Evolutionary conservation across 495 filamentous ascomycete genomes (phyloP).

Genomic region (Tuber calosporum): DNA sequence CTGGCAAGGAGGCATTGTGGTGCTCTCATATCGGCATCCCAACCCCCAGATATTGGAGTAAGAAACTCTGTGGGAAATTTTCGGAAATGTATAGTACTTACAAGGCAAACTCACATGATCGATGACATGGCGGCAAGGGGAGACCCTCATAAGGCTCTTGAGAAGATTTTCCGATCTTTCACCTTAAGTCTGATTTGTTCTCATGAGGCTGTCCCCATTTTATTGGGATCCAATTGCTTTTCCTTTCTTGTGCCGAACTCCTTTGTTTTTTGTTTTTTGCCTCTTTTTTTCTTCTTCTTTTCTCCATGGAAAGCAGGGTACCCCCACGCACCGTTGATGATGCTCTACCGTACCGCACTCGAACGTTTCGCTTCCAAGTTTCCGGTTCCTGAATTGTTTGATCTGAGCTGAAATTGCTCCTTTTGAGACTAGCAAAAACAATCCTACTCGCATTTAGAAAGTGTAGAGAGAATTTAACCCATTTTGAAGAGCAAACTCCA

Average conservation of each 20-base stretch:
- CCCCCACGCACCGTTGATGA: slow-evolving; percentile 31
- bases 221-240: slow-evolving; percentile 13
- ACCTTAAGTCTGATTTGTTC: slow-evolving; percentile 35
- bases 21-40: background rate
- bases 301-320: slow-evolving; percentile 9
- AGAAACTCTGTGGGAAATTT: background rate
- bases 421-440: background rate
- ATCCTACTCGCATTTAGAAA: background rate
- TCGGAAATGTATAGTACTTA: background rate
- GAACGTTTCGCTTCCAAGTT: slow-evolving; percentile 12
- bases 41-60: background rate
- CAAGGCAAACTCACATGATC: slow-evolving; percentile 30
- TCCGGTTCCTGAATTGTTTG: slow-evolving; percentile 26
- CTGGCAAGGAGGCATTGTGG: background rate
- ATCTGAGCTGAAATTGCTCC: background rate
- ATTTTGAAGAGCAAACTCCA: background rate
- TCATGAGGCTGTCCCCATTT: slow-evolving; percentile 10
- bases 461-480: background rate
- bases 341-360: background rate
- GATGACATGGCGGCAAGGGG: slow-evolving; percentile 28
- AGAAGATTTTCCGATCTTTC: slow-evolving; percentile 34
- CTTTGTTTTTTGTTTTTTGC: too few species aligned
- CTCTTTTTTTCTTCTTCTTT: slow-evolving; percentile 13
- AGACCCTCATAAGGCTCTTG: slow-evolving; percentile 5
- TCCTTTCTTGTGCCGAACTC: background rate